phyloP scores from a whole-genome alignment of 768 basidiomycete genomes.

The Albatrellus ellisii region DNA sequence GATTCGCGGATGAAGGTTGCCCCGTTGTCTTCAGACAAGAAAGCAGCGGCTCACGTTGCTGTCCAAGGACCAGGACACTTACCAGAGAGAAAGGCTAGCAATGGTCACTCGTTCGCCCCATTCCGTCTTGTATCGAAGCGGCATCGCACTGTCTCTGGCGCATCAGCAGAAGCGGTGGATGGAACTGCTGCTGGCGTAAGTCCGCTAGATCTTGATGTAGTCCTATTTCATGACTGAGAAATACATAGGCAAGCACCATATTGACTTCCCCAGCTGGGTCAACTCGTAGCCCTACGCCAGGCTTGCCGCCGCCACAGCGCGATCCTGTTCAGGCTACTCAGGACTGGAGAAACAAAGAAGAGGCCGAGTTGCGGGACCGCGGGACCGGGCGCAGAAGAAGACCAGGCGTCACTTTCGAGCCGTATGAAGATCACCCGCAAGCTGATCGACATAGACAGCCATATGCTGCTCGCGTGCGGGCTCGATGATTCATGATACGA shows the following conservation, averaged over 20 bases:
- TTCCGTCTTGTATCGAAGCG: constrained; percentile 51
- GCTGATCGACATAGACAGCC: constrained; percentile 9
- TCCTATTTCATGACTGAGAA: constrained; percentile 6
- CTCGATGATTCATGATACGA: constrained; percentile 1
- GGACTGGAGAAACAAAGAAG: constrained; percentile 60
- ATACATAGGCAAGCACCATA: constrained; percentile 48
- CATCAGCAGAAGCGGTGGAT: constrained; percentile 67
- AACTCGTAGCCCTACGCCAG: constrained; percentile 42
- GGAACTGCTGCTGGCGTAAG: constrained; percentile 55
- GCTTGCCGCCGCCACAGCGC: constrained; percentile 44
- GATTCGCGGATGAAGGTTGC: constrained; percentile 9
- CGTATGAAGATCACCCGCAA: constrained; percentile 17
- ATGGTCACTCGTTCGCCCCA: constrained; percentile 33
- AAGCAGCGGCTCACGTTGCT: background rate
- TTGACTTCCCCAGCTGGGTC: constrained; percentile 67
- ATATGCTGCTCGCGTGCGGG: constrained; percentile 9
- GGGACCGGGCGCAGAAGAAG: constrained; percentile 18
- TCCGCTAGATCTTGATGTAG: constrained; percentile 4
- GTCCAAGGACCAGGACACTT: background rate
- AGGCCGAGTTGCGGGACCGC: constrained; percentile 31
- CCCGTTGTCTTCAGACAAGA: constrained; percentile 3
- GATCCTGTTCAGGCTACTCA: constrained; percentile 53
- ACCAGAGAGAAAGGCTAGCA: background rate
- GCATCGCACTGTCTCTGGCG: constrained; percentile 56
- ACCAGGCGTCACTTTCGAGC: constrained; percentile 24